Conservation (phyloP, 495 filamentous ascomycete genomes). For the Chaetomium tenue region DNA sequence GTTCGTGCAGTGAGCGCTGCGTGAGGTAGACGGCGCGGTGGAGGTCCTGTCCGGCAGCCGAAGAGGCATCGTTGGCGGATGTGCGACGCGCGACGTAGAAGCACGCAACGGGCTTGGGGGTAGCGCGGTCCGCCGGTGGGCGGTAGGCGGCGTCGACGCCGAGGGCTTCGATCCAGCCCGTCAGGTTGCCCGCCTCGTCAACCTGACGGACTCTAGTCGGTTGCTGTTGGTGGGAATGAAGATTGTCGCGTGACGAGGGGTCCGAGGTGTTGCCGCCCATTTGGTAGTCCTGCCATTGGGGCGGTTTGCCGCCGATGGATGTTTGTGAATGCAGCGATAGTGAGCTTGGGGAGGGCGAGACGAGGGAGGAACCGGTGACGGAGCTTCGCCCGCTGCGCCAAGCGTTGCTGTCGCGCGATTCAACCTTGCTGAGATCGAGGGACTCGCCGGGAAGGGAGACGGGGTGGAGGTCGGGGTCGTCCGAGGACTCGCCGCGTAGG, state of each 20-base stretch:
- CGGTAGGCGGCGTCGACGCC: slow-evolving; percentile 84
- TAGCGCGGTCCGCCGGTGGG: slow-evolving; percentile 63
- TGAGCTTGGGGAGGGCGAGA: slow-evolving; percentile 71
- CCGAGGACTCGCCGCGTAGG: slow-evolving; percentile 75
- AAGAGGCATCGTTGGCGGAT: too few species aligned
- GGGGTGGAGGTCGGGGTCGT: slow-evolving; percentile 87
- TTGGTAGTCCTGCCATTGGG: slow-evolving; percentile 57
- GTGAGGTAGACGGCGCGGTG: slow-evolving; percentile 87
- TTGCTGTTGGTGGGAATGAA: slow-evolving; percentile 31
- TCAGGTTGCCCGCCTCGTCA: slow-evolving; percentile 55
- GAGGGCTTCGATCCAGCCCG: slow-evolving; percentile 86
- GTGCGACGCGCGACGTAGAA: slow-evolving; percentile 72
- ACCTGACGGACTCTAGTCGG: slow-evolving; percentile 48
- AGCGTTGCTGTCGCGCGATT: slow-evolving; percentile 51
- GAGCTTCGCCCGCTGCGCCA: slow-evolving; percentile 60
- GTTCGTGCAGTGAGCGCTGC: slow-evolving; percentile 67
- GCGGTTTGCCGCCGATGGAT: slow-evolving; percentile 36
- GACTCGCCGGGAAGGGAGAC: slow-evolving; percentile 71
- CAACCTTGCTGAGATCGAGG: slow-evolving; percentile 56
- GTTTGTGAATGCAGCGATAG: slow-evolving; percentile 56
- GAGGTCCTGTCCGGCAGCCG: slow-evolving; percentile 41
- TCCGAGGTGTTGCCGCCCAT: slow-evolving; percentile 22
- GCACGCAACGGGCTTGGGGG: slow-evolving; percentile 75
- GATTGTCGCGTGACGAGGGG: slow-evolving; percentile 36
- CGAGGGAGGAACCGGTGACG: slow-evolving; percentile 55